These are phyloP conservation scores for Botrytis tulipae DNA, from an alignment of 2,329 filamentous ascomycete genomes.

Conservation along the genomic window DNA sequence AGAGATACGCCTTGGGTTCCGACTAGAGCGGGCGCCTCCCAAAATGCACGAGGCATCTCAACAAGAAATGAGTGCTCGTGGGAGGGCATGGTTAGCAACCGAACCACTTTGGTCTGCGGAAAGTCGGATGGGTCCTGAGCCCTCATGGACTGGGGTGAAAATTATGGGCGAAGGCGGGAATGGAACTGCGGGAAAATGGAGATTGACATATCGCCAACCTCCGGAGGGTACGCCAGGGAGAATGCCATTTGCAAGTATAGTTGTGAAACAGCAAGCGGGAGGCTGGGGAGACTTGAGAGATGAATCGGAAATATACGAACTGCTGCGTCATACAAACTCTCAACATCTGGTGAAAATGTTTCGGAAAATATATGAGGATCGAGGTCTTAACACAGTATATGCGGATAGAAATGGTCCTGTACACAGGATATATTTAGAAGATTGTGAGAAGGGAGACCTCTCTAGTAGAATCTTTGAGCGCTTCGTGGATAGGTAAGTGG, in stretches of 20 bases:
- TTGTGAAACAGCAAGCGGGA: slow-evolving; percentile 1
- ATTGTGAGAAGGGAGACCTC: background rate
- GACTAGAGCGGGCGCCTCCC: background rate
- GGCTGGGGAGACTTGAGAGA: background rate
- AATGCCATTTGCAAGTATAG: background rate
- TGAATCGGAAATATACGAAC: background rate
- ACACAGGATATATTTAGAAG: background rate
- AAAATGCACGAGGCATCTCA: fast-evolving
- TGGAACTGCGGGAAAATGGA: slow-evolving; percentile 1
- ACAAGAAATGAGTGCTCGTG: background rate
- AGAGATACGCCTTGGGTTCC: background rate
- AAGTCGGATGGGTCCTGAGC: background rate
- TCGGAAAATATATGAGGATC: background rate
- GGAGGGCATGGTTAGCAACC: background rate
- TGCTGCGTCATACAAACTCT: background rate
- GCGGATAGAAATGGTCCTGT: background rate
- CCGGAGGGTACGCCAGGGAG: background rate
- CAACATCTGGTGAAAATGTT: slow-evolving; percentile 16
- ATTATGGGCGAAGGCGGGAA: slow-evolving; percentile 1
- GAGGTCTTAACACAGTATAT: background rate
- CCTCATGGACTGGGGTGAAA: background rate
- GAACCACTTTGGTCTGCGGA: background rate
- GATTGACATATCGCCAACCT: background rate
- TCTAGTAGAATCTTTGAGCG: background rate
- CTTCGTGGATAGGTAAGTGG: background rate